phyloP scores from a whole-genome alignment of 2,329 filamentous ascomycete species.

The Diaporthe sp. region DNA sequence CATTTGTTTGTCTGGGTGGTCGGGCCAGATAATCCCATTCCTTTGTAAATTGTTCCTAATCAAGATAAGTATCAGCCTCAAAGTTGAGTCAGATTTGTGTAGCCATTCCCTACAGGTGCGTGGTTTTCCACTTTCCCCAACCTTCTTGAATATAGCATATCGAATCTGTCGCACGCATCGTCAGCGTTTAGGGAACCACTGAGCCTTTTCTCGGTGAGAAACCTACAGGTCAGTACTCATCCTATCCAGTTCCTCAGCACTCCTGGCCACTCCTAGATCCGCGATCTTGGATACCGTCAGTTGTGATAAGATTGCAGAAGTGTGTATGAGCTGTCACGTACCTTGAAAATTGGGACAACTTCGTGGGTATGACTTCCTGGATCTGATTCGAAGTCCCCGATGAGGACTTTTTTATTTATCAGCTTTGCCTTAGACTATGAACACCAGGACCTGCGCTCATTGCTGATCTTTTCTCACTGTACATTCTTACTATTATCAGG shows the following conservation, averaged over 20 bases:
- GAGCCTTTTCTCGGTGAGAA: fast-evolving
- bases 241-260: background rate
- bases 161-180: background rate
- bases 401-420: background rate
- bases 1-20: background rate
- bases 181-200: background rate
- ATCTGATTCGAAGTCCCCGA: conserved; percentile 9
- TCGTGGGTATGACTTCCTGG: conserved; percentile 18
- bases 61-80: background rate
- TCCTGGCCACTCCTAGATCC: background rate
- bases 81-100: background rate
- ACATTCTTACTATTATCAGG: conserved; percentile 9
- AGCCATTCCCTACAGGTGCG: background rate
- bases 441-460: background rate
- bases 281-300: background rate
- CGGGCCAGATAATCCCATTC: conserved; percentile 6
- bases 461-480: no score
- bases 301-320: no score
- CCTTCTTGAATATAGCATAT: background rate
- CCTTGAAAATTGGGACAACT: background rate
- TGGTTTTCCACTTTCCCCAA: background rate
- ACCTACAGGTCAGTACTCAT: background rate
- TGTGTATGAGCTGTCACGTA: background rate
- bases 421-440: background rate
- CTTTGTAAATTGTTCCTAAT: conserved; percentile 7